Conservation (phyloP, 1,284 basidiomycete species). For the Ceratobasidium papillatum region DNA sequence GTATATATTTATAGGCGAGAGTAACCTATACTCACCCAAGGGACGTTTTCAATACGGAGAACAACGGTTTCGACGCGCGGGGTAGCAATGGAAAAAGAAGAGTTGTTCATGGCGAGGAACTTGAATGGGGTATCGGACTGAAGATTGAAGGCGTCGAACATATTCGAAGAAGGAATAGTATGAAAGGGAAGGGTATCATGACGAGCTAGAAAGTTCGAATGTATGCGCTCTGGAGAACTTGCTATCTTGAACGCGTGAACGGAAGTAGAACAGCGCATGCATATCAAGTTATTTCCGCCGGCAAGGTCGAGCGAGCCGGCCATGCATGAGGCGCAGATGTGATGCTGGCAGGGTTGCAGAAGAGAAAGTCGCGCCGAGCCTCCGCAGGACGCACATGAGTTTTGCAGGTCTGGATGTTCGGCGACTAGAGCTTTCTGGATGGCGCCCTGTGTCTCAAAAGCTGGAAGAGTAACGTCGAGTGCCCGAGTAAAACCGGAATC, state of each 20-base stretch:
- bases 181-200: not conserved
- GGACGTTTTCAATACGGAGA: slow-evolving; percentile 82
- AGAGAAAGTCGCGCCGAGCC: slow-evolving; percentile 60
- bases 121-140: not conserved
- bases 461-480: not conserved
- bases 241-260: slow-evolving; percentile 68
- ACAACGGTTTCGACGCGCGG: slow-evolving; percentile 55
- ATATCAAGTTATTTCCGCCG: slow-evolving; percentile 83
- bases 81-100: not conserved
- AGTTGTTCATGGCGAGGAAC: not conserved
- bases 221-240: slow-evolving; percentile 13
- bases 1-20: not conserved
- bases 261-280: slow-evolving; percentile 73
- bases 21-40: slow-evolving; percentile 66
- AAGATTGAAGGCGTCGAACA: not conserved
- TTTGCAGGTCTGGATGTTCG: not conserved
- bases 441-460: not conserved
- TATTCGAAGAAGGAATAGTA: not conserved
- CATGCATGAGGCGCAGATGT: slow-evolving; percentile 77
- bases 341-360: slow-evolving; percentile 74
- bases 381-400: slow-evolving; percentile 35
- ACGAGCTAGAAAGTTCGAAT: not conserved
- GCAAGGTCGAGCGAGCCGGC: slow-evolving; percentile 85
- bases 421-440: not conserved
- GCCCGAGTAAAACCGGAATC: not conserved